These are phyloP conservation scores for Neurospora sp. DNA, from an alignment of 495 filamentous ascomycete genomes.

Conservation along the genomic window DNA sequence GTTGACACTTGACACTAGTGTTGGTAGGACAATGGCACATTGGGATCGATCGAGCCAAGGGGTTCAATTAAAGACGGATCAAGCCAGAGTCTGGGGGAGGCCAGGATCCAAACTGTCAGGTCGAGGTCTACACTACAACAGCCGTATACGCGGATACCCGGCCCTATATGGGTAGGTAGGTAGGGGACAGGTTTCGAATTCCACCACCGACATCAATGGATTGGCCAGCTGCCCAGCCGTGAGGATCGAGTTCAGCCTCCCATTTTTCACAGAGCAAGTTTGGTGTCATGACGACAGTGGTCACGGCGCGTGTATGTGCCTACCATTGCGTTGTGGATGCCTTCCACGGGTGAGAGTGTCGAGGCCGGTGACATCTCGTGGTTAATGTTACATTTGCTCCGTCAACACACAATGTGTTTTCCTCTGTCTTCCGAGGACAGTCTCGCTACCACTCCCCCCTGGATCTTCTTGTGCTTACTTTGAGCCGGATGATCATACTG, in stretches of 20 bases:
- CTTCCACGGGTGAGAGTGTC: background rate
- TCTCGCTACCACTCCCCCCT: background rate
- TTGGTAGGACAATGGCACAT: background rate
- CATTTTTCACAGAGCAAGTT: background rate
- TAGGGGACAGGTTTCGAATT: background rate
- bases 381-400: background rate
- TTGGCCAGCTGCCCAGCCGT: background rate
- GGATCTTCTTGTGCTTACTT: background rate
- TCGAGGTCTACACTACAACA: background rate
- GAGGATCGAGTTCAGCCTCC: conserved; percentile 10
- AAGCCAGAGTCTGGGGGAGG: background rate
- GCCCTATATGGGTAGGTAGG: background rate
- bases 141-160: background rate
- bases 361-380: conserved; percentile 4
- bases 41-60: background rate
- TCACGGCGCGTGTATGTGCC: background rate
- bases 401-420: background rate
- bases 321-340: background rate
- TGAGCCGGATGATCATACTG: background rate
- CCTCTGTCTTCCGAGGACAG: background rate
- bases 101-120: background rate
- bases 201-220: background rate
- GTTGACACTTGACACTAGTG: background rate
- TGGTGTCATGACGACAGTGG: conserved; percentile 3
- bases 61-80: background rate